Base-by-base conservation (phyloP, 164 flowering plant genomes). In the Umbilicus rupestris region DNA sequence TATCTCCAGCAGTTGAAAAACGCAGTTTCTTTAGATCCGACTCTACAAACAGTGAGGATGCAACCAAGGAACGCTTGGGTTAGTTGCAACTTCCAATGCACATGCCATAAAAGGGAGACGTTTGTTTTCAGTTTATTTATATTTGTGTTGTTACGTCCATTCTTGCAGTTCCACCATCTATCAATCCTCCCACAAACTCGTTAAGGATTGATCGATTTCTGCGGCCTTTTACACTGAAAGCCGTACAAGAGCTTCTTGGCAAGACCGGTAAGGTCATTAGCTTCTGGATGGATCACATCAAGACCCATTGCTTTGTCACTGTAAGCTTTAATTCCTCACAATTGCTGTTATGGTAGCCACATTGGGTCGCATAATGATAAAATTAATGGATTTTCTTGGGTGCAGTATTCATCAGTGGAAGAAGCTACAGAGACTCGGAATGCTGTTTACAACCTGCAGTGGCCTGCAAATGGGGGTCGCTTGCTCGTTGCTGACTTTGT, bases 261-360 rank as follows among this genome's bases (percentile, higher is more conserved):
- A 90, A 87, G 82, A 91, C 95, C 30, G 98, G 97, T 8, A 77
- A 67, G 52, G 87, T 91, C 19, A 60, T 74, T 28, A 79, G 78
- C 75, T 94, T 94, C 83, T 94, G 98, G 98, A 94, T 94, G 98
- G 98, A 94, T 72, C 91, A 86, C 41, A 94, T 94, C 71, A 94
- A 94, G 76, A 94, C 97, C n/a, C 98, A 94, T 71, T 94, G 98
- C 82, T 94, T 83, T 79, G 93, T 94, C 29, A 80, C 86, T 22
- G 98, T 94, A 80, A 81, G 83, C 66, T 30, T 37, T 55, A 6
- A 1, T 15, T 26, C 19, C 11, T 15, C 15, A 12, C 60, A 26
- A 9, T 2, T 2, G 31, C 17, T 55, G 31, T 28, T 33, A 17
- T 28, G 33, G 31, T 28, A 1, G 15, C 58, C 29, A 26, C 58